Evolutionary conservation across 148 eudicot species (phyloP), one percentile per base, ranked within the genome.

Genomic region (Fagopyrum homotropicum): DNA sequence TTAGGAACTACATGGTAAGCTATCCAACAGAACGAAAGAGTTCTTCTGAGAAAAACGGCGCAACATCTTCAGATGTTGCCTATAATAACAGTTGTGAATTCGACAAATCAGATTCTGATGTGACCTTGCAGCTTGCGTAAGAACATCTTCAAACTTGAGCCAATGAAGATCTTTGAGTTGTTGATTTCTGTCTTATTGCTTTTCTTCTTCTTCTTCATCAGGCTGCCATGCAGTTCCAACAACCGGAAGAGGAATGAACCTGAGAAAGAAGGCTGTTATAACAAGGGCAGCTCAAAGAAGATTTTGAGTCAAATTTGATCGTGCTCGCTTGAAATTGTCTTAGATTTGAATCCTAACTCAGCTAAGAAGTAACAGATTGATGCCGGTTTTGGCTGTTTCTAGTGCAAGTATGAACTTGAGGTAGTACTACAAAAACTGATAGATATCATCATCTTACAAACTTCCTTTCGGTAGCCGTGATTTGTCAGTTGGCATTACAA

Each of bases 51-150:
- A 84, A 76, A 69, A 74, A 80, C 45, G 83, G 71, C 12, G 40
- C 77, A 77, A 73, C 77, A 54, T 81, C 84, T 81, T 77, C 84
- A 6, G 88, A 88, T 19, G 72, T 29, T 26, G 84, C 68, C 56
- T 73, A 73, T 59, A 74, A 80, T 35, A 35, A 35, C 40, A 35
- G 40, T 60, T 76, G 80, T 48, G 86, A 74, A 9, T 17, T 52
- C 29, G 91, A 85, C 51, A 84, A 79, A 79, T 80, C 72, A 46
- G 88, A 82, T 73, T 83, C 88, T 0, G 85, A 86, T 59, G 75
- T 85, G 75, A 86, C 86, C 61, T 82, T 91, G 72, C 55, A 72
- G 54, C 74, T 72, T 14, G 74, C 40, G 74, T 72, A 72, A 72
- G 55, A 40, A 35, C 17, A 5, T 29, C 3, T 19, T 57, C 6